Evolutionary conservation across 1,139 yeast genomes (phyloP), one percentile per base, ranked within the genome.

Genomic region (Blastobotrys petasosporus): DNA sequence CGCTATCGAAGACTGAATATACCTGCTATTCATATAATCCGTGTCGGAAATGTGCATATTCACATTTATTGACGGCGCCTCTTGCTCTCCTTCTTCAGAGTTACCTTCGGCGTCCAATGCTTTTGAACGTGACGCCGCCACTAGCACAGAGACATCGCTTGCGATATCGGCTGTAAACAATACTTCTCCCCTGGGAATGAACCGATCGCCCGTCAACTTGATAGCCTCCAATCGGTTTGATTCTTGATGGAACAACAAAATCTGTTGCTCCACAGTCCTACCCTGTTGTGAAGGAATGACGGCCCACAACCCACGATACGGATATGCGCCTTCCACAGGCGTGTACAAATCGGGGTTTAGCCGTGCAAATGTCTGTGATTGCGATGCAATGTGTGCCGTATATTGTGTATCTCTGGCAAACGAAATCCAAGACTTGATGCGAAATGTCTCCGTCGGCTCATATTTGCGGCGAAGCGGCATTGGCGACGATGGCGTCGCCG

Each of bases 151-250:
- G 16, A 4, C 28, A 6, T 10, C 23, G 9, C 13, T 34, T 12
- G 58, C 45, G 42, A 62, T 56, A 10, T 54, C 61, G 11, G 59
- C 58, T 30, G 51, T 43, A 42, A 63, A 62, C 20, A 55, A 45
- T 32, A 49, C 37, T 41, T 62, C 65, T 3, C 65, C 66, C 10
- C 66, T 51, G 9, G 65, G 65, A 3, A 63, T 56, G 34, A 50
- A 50, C 5, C 55, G 55, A 39, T 58, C 62, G 1, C 66, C 61
- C 1, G 66, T 62, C 10, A 63, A 47, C 38, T 61, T 59, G 45
- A 63, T 51, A 2, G 60, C 65, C 42, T 62, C 62, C 6, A 62
- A 47, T 13, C 59, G 46, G 12, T 46, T 43, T 2, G 49, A 42
- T 4, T 57, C 55, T 45, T 60, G 64, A 33, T 51, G 57, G 33